Evolutionary conservation across 2,329 filamentous ascomycete species (phyloP), one percentile per base, ranked within the genome.

Genomic region (Botrytis elliptica): DNA sequence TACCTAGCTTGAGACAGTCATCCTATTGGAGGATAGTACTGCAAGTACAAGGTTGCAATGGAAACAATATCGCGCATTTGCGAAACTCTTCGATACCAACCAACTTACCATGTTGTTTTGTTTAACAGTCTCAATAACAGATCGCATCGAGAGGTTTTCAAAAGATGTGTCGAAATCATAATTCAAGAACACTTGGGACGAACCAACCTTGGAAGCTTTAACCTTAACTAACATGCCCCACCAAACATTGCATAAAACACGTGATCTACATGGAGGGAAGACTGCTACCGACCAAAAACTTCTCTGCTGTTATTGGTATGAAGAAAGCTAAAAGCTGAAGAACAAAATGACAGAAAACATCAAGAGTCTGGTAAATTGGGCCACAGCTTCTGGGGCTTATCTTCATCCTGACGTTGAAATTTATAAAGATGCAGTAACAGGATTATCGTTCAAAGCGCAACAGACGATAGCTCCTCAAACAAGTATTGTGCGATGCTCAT

Each of bases 341-440:
- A 67, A 5, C 25, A 57, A 68, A 25, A 69, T 69, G 65, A 62
- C 22, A 38, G 55, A 60, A 6, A 5, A 46, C 5, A 81, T 83
- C 55, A 64, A 78, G 3, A 77, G 75, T 18, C 85, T 90, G 8
- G 75, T 86, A n/a, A 74, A 78, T 8, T 90, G 88, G 88, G 85
- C 85, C 7, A 78, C 76, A 38, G 77, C 79, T 1, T 82, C 86
- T 73, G 85, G 86, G 10, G 87, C 85, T 20, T 74, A 74, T 8
- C 82, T 91, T 40, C 85, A 90, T 76, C 84, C 84, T 0, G 81
- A 82, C 0, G 83, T 90, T 40, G 85, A 89, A 74, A 82, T 91
- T 67, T 87, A 86, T 78, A 78, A 85, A 3, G 85, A 89, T 75
- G 77, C 84, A 2, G 73, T 81, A 18, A 89, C 86, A 3, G 86